phyloP scores from a whole-genome alignment of 768 basidiomycete genomes.

The Dentipellis fragilis region DNA sequence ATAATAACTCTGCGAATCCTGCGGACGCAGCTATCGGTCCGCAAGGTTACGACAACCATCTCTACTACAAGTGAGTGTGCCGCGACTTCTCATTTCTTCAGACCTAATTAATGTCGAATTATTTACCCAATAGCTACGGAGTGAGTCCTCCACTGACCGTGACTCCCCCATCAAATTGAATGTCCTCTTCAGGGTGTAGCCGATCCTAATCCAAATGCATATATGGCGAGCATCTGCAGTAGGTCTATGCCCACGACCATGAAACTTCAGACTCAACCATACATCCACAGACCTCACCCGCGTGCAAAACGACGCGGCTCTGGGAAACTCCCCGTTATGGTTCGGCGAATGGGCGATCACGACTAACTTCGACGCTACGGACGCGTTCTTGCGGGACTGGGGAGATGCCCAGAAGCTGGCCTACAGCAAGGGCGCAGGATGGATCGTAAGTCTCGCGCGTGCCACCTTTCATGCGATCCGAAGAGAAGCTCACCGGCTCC shows the following conservation, averaged over 20 bases:
- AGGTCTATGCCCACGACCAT: constrained; percentile 14
- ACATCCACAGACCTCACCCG: constrained; percentile 47
- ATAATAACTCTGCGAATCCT: constrained; percentile 60
- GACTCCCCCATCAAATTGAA: not conserved
- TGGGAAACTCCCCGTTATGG: constrained; percentile 39
- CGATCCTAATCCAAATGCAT: constrained; percentile 50
- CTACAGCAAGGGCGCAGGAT: constrained; percentile 51
- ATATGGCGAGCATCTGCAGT: constrained; percentile 65
- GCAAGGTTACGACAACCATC: constrained; percentile 68
- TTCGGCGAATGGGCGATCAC: constrained; percentile 55
- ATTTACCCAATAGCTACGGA: constrained; percentile 36
- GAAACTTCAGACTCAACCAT: not conserved
- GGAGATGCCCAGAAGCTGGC: constrained; percentile 67
- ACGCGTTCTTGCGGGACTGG: constrained; percentile 55
- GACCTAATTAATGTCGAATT: not conserved
- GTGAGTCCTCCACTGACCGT: constrained; percentile 23
- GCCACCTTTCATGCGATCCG: not conserved
- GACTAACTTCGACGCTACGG: constrained; percentile 53
- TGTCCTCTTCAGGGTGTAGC: constrained; percentile 52
- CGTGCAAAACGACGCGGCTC: constrained; percentile 34
- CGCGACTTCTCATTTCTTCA: not conserved
- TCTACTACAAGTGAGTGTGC: constrained; percentile 58
- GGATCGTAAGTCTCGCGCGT: constrained; percentile 41
- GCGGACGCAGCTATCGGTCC: constrained; percentile 59
- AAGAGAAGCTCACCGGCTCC: not conserved